Evolutionary conservation across 192 early-diverging fungal species (phyloP).

Genomic region (Entrophospora sp.): DNA sequence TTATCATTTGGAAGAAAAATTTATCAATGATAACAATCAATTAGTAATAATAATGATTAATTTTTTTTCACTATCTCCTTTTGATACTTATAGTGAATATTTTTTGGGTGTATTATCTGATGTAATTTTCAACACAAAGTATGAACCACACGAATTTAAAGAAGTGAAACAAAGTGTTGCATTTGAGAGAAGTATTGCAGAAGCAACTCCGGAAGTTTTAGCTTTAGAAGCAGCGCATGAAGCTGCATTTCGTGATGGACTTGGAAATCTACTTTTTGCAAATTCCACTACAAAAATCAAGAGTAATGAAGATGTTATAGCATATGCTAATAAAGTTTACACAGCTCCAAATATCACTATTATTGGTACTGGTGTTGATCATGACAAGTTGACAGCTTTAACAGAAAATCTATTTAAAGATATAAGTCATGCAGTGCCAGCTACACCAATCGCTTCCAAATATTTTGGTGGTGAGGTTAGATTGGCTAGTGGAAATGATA

Average conservation of each 20-base stretch:
- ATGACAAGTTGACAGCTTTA: constrained; percentile 57
- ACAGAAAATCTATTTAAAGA: constrained; percentile 52
- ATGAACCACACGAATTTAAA: no score
- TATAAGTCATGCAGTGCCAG: constrained; percentile 30
- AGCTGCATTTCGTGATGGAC: constrained; percentile 85
- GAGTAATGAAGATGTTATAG: constrained; percentile 58
- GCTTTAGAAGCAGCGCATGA: constrained; percentile 77
- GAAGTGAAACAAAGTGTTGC: no score
- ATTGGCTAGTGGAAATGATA: constrained; percentile 48
- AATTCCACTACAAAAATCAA: constrained; percentile 50
- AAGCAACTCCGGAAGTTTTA: constrained; percentile 50
- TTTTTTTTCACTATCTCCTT: no score
- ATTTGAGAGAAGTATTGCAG: no score
- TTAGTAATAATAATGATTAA: no score
- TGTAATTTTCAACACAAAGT: no score
- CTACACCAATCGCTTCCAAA: constrained; percentile 36
- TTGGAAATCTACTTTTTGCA: constrained; percentile 92
- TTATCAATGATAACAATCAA: no score
- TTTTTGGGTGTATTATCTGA: no score
- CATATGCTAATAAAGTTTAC: constrained; percentile 65
- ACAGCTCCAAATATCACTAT: constrained; percentile 68
- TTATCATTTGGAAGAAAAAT: no score
- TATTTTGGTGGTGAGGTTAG: constrained; percentile 84
- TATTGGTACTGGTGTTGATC: constrained; percentile 76
- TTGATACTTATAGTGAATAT: no score